These are phyloP conservation scores for Xerocomellus chrysenteron DNA, from an alignment of 768 basidiomycete genomes.

Conservation along the genomic window DNA sequence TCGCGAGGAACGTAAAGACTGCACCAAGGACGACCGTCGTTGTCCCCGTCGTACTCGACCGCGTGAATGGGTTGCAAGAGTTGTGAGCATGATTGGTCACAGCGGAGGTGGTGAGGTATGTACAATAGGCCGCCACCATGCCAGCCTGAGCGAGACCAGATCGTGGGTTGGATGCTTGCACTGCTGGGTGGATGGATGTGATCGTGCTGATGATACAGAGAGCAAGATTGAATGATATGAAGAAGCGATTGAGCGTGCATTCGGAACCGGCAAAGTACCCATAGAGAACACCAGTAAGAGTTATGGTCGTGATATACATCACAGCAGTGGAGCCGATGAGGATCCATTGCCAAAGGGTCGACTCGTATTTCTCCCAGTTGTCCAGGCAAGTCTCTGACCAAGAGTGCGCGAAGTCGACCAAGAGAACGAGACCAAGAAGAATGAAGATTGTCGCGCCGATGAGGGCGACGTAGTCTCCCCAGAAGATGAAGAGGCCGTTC, in stretches of 20 bases:
- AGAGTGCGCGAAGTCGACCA: conserved; percentile 97
- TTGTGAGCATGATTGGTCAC: conserved; percentile 88
- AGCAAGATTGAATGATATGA: conserved; percentile 92
- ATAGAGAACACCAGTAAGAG: conserved; percentile 86
- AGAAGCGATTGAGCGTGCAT: conserved; percentile 93
- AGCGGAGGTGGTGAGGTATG: conserved; percentile 92
- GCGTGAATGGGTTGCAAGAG: conserved; percentile 86
- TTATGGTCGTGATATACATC: conserved; percentile 82
- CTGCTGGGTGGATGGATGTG: conserved; percentile 76
- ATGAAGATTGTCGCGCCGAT: conserved; percentile 95
- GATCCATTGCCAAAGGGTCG: conserved; percentile 94
- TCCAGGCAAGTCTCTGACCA: conserved; percentile 98
- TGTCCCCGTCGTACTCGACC: conserved; percentile 66
- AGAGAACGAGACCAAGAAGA: conserved; percentile 92
- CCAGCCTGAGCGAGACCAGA: conserved; percentile 93
- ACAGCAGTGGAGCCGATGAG: conserved; percentile 89
- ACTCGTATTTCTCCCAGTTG: conserved; percentile 88
- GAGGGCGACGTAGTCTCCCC: conserved; percentile 90
- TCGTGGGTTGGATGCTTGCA: conserved; percentile 91
- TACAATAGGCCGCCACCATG: conserved; percentile 98
- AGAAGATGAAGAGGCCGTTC: conserved; percentile 97
- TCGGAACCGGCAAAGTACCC: conserved; percentile 86
- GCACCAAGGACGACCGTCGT: conserved; percentile 90
- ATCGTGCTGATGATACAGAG: conserved; percentile 78
- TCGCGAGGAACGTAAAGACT: conserved; percentile 94